These are phyloP conservation scores for Trichodelitschia bisporula DNA, from an alignment of 495 filamentous ascomycete species.

Conservation along the genomic window DNA sequence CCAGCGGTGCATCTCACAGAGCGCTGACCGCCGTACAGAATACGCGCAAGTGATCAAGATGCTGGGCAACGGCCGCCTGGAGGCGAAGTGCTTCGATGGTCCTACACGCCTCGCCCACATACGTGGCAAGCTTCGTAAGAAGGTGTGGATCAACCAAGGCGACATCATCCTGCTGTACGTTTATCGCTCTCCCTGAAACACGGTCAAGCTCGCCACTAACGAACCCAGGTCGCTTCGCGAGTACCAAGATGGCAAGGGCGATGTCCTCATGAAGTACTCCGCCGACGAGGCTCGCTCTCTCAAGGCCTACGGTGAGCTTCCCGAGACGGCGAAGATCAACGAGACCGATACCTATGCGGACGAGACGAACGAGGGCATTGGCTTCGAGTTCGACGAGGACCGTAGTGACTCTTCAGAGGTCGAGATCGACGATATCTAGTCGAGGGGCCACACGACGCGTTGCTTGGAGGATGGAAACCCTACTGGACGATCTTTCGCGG, in stretches of 20 bases:
- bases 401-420: slow-evolving; percentile 19
- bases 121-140: slow-evolving; percentile 92
- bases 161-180: slow-evolving; percentile 95
- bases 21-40: slow-evolving; percentile 27
- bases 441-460: no score
- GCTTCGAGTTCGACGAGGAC: slow-evolving; percentile 61
- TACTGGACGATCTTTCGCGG: no score
- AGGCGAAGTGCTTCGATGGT: slow-evolving; percentile 94
- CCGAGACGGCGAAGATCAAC: slow-evolving; percentile 97
- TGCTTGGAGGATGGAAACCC: no score
- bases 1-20: no score
- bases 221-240: slow-evolving; percentile 92
- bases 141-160: slow-evolving; percentile 93
- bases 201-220: no score
- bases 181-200: no score
- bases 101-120: slow-evolving; percentile 65
- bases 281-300: slow-evolving; percentile 88
- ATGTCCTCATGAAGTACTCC: slow-evolving; percentile 96
- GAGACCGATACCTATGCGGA: slow-evolving; percentile 83
- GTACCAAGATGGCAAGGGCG: slow-evolving; percentile 97
- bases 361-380: slow-evolving; percentile 50
- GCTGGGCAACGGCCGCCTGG: slow-evolving; percentile 91
- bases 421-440: slow-evolving; percentile 47
- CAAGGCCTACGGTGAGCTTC: slow-evolving; percentile 91
- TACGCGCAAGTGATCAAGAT: slow-evolving; percentile 98